phyloP scores from a whole-genome alignment of 805 yeast genomes.

The Lachancea dasiensis region DNA sequence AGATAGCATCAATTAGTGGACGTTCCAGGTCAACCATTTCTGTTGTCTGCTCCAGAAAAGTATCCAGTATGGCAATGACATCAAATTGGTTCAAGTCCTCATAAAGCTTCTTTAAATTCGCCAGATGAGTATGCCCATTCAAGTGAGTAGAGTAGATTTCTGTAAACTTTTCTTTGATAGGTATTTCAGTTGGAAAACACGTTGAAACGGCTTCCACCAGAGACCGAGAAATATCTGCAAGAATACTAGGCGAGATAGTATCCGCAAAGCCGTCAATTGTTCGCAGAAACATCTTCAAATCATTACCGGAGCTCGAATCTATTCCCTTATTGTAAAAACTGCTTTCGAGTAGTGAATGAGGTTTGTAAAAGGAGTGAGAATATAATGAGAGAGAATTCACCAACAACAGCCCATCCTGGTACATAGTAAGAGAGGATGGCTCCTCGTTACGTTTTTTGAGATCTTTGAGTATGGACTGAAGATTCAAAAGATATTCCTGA shows the following conservation, averaged over 20 bases:
- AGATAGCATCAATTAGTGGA: slow-evolving; percentile 18
- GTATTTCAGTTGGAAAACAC: slow-evolving; percentile 29
- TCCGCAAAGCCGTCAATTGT: slow-evolving; percentile 37
- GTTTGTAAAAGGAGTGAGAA: slow-evolving; percentile 27
- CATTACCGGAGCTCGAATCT: slow-evolving; percentile 16
- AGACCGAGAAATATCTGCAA: slow-evolving; percentile 31
- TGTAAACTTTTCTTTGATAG: slow-evolving; percentile 29
- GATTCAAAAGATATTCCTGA: slow-evolving; percentile 56
- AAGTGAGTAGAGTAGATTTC: slow-evolving; percentile 39
- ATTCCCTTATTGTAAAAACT: slow-evolving; percentile 22
- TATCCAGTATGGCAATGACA: slow-evolving; percentile 35
- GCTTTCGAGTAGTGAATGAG: slow-evolving; percentile 26
- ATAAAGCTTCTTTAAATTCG: slow-evolving; percentile 36
- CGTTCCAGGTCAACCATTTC: slow-evolving; percentile 12
- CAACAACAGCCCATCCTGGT: slow-evolving; percentile 28
- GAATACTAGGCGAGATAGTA: slow-evolving; percentile 35
- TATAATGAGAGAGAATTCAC: slow-evolving; percentile 30
- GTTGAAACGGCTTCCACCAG: slow-evolving; percentile 36
- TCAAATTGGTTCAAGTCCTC: slow-evolving; percentile 36
- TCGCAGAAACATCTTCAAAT: slow-evolving; percentile 29
- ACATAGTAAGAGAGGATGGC: slow-evolving; percentile 45
- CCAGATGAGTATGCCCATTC: slow-evolving; percentile 36
- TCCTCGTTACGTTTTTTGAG: slow-evolving; percentile 56
- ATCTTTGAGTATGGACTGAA: slow-evolving; percentile 69
- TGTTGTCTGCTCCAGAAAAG: slow-evolving; percentile 26